A percentile compares a stretch with the other conserved stretches of the same genome.
phyloP scores from a whole-genome alignment of 2,329 filamentous ascomycete species.

The Pestalotiopsis sp. region DNA sequence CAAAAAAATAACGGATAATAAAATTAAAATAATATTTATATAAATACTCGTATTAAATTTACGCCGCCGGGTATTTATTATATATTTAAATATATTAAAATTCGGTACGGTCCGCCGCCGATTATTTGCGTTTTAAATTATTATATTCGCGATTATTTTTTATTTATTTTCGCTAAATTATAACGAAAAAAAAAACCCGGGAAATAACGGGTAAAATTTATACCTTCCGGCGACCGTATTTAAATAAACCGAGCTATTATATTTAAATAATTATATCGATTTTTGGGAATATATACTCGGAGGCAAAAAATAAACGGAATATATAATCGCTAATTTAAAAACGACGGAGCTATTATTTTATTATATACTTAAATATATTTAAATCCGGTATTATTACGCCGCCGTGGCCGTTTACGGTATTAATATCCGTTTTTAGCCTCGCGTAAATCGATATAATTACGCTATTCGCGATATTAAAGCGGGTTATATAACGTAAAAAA shows the following conservation, averaged over 20 bases:
- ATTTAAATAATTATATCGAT: background rate
- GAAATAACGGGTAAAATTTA: background rate
- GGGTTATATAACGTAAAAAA: background rate
- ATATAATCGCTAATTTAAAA: too few species aligned
- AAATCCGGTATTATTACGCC: too few species aligned
- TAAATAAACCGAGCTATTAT: background rate
- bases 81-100: too few species aligned
- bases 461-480: background rate
- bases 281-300: too few species aligned
- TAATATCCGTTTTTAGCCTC: too few species aligned
- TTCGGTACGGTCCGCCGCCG: too few species aligned
- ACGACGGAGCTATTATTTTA: too few species aligned
- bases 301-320: too few species aligned
- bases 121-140: too few species aligned
- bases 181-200: background rate
- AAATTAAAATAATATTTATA: background rate
- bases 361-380: too few species aligned
- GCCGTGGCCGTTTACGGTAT: too few species aligned
- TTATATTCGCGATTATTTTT: background rate
- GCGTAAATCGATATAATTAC: background rate
- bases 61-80: too few species aligned
- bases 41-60: background rate
- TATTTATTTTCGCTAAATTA: background rate
- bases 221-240: background rate
- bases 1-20: background rate